Base-by-base conservation (phyloP, 2,329 filamentous ascomycete species). In the Cytospora leucostoma region DNA sequence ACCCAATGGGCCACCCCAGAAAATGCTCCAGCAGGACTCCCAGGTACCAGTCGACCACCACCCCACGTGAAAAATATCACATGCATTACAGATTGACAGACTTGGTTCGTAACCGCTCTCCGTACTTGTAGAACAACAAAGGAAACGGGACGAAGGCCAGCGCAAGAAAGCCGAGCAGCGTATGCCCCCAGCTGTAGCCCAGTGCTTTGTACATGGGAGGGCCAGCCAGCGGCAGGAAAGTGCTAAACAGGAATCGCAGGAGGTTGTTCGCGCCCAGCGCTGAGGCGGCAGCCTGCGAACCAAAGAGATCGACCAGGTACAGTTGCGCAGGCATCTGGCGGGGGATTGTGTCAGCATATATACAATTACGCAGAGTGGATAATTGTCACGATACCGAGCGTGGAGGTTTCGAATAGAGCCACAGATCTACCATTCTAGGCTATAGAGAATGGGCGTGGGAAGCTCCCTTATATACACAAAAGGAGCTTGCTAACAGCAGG, bases 181-280 rank as follows among this genome's bases (percentile, higher is more conserved):
- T 72, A 11, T 75, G 13, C 82, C 56, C 62, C 62, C 63, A 65
- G 19, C 57, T 50, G 17, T 56, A 56, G 21, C 58, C 58, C 4
- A 64, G 38, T 4, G 40, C 33, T 10, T 17, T 15, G 19, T 61
- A 64, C 58, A 64, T 50, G 10, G 62, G 15, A 7, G 73, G 75
- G 4, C 83, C 84, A 70, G 86, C 86, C 1, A 87, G 75, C 0
- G 84, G 84, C 72, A 87, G 87, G 1, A 78, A 80, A 0, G 82
- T 80, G 64, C 83, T 84, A 62, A 87, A 85, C 6, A 84, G 67
- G 0, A 82, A 84, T 64, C 85, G 79, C 10, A 87, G 72, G 34
- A 87, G 13, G 35, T 58, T 69, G 52, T 72, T 70, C 2, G 75
- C 75, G 1, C 74, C 74, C 4, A 74, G 69, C 7, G 72, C 73